Evolutionary conservation across 345 rosid species (phyloP).

Genomic region (Anastatica hierochuntica): DNA sequence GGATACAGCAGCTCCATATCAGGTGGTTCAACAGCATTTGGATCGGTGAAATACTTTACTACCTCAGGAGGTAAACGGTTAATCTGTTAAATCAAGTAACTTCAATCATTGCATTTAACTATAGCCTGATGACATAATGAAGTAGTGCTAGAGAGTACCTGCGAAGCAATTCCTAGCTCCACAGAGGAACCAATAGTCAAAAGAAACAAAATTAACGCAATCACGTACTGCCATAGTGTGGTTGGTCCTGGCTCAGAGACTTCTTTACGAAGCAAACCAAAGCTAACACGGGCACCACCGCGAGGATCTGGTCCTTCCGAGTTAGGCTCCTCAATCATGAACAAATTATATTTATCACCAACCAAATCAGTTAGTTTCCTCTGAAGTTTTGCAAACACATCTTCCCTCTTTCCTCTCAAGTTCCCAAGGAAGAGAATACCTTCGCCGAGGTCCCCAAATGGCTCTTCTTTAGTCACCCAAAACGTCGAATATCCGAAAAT

Average conservation of each 20-base stretch:
- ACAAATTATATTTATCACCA: slow-evolving; percentile 72
- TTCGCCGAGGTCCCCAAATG: slow-evolving; percentile 84
- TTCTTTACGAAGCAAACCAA: slow-evolving; percentile 86
- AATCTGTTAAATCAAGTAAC: too few relatives aligned
- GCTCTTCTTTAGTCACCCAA: slow-evolving; percentile 97
- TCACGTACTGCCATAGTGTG: slow-evolving; percentile 96
- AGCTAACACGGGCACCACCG: slow-evolving; percentile 92
- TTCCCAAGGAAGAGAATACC: slow-evolving; percentile 88
- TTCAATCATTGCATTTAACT: too few relatives aligned
- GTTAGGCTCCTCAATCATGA: slow-evolving; percentile 95
- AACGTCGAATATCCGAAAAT: slow-evolving; percentile 88
- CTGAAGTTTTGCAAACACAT: slow-evolving; percentile 75
- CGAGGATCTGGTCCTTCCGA: slow-evolving; percentile 89
- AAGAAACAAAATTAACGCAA: slow-evolving; percentile 69
- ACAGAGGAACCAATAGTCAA: slow-evolving; percentile 84
- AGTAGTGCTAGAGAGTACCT: too few relatives aligned
- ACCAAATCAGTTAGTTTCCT: slow-evolving; percentile 49
- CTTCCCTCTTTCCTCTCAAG: slow-evolving; percentile 71
- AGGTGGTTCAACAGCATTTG: slow-evolving; percentile 75
- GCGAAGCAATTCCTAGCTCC: slow-evolving; percentile 92
- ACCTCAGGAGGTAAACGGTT: slow-evolving; percentile 92
- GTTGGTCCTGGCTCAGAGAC: slow-evolving; percentile 95
- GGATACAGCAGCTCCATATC: slow-evolving; percentile 82
- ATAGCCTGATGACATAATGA: too few relatives aligned
- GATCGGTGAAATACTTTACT: slow-evolving; percentile 88